Evolutionary conservation across 192 early-diverging fungal genomes (phyloP), one percentile per base, ranked within the genome.

Genomic region (Chytriomyces sp.): DNA sequence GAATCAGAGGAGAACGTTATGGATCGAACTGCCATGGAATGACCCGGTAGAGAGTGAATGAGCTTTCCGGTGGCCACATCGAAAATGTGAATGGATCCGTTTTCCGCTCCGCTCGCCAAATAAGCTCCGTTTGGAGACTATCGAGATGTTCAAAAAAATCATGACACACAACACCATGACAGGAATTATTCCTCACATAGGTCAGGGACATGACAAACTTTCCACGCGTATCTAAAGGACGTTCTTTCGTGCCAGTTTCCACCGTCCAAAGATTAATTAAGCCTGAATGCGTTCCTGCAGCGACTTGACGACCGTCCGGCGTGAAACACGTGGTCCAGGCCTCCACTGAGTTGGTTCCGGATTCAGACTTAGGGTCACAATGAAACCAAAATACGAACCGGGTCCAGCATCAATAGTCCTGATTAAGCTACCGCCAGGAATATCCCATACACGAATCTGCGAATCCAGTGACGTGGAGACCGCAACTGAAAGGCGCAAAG

Each of bases 201-300:
- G 92, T 92, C 32, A 91, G 77, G 53, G 83, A 86, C 87, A 93
- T 90, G n/a, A 91, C 77, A 64, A 94, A 95, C 65, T 92, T 91
- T 30, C 87, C 87, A 33, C 84, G 78, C 10, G 90, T 92, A 34
- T 89, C 82, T 31, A 93, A 83, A 0, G 80, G 76, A 22, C 85
- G 79, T 22, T 88, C 90, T 68, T 90, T 92, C 49, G 83, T 82
- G 12, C 90, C 86, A 8, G 81, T 86, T 57, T 91, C 91, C 5
- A 89, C 78, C 32, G 78, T 85, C 81, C 87, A 95, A 6, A 88
- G 67, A 44, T 92, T 90, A 31, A 95, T 73, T 62, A 90, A 80
- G 34, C 93, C 93, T 3, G 79, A 78, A 58, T 92, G 86, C 3
- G 92, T 83, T 36, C 92, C 92, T 3, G 92, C 85, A 10, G 89